Conservation (phyloP, 2,329 filamentous ascomycete species). For the Cladosporium oxysporum region DNA sequence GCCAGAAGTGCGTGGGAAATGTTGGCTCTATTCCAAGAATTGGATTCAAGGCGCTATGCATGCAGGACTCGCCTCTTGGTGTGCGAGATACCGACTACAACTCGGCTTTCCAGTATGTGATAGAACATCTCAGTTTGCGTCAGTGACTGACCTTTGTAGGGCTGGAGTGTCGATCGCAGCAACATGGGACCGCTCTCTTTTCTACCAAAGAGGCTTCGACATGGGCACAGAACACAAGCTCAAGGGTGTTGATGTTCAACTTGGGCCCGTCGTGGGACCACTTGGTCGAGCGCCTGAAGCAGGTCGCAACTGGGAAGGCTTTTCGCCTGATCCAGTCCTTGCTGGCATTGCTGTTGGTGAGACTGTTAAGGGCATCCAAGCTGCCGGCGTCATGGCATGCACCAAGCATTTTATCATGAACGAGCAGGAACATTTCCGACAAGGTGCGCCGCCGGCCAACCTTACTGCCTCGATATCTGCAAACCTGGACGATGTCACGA, state of each 20-base stretch:
- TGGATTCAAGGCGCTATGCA: too few species aligned
- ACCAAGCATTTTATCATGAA: slow-evolving; percentile 39
- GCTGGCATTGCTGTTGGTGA: slow-evolving; percentile 33
- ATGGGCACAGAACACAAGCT: slow-evolving; percentile 39
- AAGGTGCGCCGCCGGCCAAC: too few species aligned
- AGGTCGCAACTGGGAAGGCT: slow-evolving; percentile 37
- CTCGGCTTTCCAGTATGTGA: slow-evolving; percentile 58
- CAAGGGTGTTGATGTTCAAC: slow-evolving; percentile 36
- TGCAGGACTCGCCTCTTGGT: too few species aligned
- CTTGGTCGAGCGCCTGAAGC: slow-evolving; percentile 35
- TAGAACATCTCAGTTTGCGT: too few species aligned
- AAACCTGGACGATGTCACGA: too few species aligned
- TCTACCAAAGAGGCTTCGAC: slow-evolving; percentile 37
- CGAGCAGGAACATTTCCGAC: slow-evolving; percentile 34
- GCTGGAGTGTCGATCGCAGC: slow-evolving; percentile 80
- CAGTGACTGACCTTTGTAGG: not conserved
- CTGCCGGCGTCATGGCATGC: slow-evolving; percentile 55
- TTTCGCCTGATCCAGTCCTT: slow-evolving; percentile 30
- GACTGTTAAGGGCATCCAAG: slow-evolving; percentile 39
- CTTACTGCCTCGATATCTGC: too few species aligned
- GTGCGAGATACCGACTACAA: too few species aligned
- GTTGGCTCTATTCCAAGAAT: too few species aligned
- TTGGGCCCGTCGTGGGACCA: slow-evolving; percentile 50
- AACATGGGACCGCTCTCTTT: slow-evolving; percentile 53
- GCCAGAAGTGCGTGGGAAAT: too few species aligned